Evolutionary conservation across 441 rosid species (phyloP), one percentile per base, ranked within the genome.

Genomic region (Viola pubescens): DNA sequence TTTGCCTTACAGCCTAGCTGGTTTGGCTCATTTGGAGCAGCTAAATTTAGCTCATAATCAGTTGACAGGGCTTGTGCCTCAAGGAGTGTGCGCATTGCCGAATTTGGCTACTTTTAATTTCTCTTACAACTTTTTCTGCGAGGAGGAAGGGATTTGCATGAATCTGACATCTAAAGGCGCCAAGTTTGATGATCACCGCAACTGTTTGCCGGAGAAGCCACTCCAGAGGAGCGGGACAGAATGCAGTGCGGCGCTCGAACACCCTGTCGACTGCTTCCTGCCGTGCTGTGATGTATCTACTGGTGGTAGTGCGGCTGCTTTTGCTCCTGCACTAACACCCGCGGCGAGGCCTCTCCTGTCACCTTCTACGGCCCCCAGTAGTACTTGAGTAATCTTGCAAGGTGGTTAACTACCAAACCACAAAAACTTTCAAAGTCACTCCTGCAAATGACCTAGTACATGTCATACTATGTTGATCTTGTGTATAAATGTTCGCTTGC

Each of bases 1-100:
- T 11, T 73, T 87, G 46, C 97, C 98, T 51, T 80, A 82, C 45
- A 81, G 88, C 71, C 54, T 89, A 13, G 82, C 86, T 7, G 98
- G 86, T 46, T 64, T 83, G 61, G 73, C 82, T 45, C 79, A 81
- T 62, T 54, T 92, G 68, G 94, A 89, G 79, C 83, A 55, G 56
- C 73, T 92, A 39, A 76, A 89, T 59, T 51, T 89, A 10, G 95
- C 76, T 4, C 82, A 89, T 51, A 92, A 92, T 69, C 65, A 66
- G 85, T 66, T 92, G 79, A 81, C 75, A 9, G 97, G 97, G 47
- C 14, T 70, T 60, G 72, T 92, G 26, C 79, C 80, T 6, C 71
- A 77, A 41, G 88, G 96, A 46, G 77, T 89, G 45, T 74, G 88
- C 62, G 48, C 76, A 52, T 71, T 92, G 26, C 94, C 98, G 26